phyloP scores from a whole-genome alignment of 352 stramenopile species.

The Phytophthora rubi region DNA sequence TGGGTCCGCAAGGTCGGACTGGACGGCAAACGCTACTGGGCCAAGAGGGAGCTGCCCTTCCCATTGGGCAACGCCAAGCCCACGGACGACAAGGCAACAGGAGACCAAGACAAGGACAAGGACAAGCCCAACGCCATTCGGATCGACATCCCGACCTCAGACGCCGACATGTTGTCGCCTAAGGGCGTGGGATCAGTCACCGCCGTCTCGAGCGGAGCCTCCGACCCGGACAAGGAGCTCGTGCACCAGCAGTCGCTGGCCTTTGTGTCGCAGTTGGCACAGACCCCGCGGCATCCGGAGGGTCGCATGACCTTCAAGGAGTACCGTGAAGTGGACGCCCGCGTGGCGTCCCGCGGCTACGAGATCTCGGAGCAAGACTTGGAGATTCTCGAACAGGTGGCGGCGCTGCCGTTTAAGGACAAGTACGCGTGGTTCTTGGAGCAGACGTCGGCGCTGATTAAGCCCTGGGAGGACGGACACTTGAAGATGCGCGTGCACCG shows the following conservation, averaged over 20 bases:
- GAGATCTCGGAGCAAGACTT: slow-evolving; percentile 90
- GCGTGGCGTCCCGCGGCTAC: slow-evolving; percentile 84
- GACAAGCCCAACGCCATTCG: slow-evolving; percentile 11
- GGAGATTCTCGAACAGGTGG: slow-evolving; percentile 87
- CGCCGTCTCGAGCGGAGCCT: slow-evolving; percentile 15
- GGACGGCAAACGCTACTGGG: slow-evolving; percentile 88
- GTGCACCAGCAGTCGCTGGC: slow-evolving; percentile 84
- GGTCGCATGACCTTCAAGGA: slow-evolving; percentile 91
- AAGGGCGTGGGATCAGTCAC: slow-evolving; percentile 24
- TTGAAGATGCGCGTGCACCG: slow-evolving; percentile 87
- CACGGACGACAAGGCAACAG: slow-evolving; percentile 20
- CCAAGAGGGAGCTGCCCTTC: slow-evolving; percentile 71
- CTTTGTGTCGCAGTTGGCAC: slow-evolving; percentile 86
- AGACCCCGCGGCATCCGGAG: slow-evolving; percentile 81
- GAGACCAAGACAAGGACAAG: slow-evolving; percentile 12
- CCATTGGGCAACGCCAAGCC: slow-evolving; percentile 44
- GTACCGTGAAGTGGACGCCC: slow-evolving; percentile 86
- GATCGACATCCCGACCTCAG: slow-evolving; percentile 51
- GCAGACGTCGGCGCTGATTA: slow-evolving; percentile 84
- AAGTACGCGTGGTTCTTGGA: slow-evolving; percentile 90
- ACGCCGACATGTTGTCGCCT: slow-evolving; percentile 54
- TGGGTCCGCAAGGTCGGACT: slow-evolving; percentile 85
- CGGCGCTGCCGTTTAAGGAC: slow-evolving; percentile 86
- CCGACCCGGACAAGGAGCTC: slow-evolving; percentile 60
- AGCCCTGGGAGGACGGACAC: slow-evolving; percentile 85